These are phyloP conservation scores for Turnera subulata DNA, from an alignment of 345 rosid species.

Conservation along the genomic window DNA sequence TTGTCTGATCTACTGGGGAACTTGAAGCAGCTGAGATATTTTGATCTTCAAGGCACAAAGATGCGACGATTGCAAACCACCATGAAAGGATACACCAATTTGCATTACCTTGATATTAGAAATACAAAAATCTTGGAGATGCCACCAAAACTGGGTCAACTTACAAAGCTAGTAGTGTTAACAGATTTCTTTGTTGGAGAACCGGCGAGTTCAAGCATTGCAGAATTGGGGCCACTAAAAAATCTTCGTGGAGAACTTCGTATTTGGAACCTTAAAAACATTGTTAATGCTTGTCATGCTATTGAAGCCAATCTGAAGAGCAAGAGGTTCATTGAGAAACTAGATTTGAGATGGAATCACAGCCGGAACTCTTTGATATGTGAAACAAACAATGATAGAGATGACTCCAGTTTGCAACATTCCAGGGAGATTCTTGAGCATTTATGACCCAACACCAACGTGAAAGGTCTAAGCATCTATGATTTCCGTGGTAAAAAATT, in stretches of 20 bases:
- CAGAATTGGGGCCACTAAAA: conserved; percentile 10
- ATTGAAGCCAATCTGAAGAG: conserved; percentile 14
- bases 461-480: conserved; percentile 1
- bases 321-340: conserved; percentile 2
- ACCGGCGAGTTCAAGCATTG: not conserved
- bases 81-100: conserved; percentile 1
- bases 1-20: conserved; percentile 9
- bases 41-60: conserved; percentile 3
- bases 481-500: conserved; percentile 6
- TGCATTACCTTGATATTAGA: too few species aligned
- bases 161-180: conserved; percentile 9
- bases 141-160: conserved; percentile 14
- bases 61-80: conserved; percentile 1
- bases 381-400: too few species aligned
- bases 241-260: conserved; percentile 8
- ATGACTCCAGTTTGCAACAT: not conserved
- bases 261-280: conserved; percentile 9
- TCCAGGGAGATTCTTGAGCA: not conserved
- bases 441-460: conserved; percentile 1
- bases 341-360: conserved; percentile 6
- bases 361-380: too few species aligned
- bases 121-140: too few species aligned
- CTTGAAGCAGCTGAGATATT: conserved; percentile 2
- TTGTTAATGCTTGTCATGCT: conserved; percentile 5
- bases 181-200: conserved; percentile 9